Base-by-base conservation (phyloP, 495 filamentous ascomycete genomes). In the Daldinia loculata region DNA sequence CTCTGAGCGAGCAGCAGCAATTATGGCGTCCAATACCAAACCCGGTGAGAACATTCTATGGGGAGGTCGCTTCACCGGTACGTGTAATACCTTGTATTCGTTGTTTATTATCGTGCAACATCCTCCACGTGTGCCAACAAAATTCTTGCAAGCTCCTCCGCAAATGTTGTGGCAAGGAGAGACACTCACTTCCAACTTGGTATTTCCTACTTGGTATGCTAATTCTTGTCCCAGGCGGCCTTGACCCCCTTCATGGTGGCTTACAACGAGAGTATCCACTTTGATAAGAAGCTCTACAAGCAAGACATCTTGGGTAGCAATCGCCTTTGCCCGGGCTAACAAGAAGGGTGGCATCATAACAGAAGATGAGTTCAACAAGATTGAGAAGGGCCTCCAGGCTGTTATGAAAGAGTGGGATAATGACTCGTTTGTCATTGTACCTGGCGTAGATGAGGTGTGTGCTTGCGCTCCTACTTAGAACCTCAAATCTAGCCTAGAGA, bases 211-310 rank as follows among this genome's bases (percentile, higher is more conserved):
- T 12, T 2, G 1, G 17, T 57, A 39, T 43, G 27, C 60, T 45
- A 52, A 48, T 30, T 17, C 61, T 8, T 19, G 3, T 57, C 36
- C 36, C 29, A 87, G 91, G 92, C 83, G 88, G 90, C 74, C 89
- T 95, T 70, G 93, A 97, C 82, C 92, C 93, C 51, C 84, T 97
- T 97, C 52, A 97, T 97, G 93, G 88, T 90, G 56, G 82, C 89
- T 69, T 97, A 96, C 85, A 97, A 98, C 83, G 87, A 90, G 79
- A 91, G 89, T n/a, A 89, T 95, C 62, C 87, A 89, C 80, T 93
- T 91, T 80, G 95, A 97, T 82, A 90, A 90, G 70, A 85, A 87
- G 55, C 89, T 97, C 80, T 94, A 92, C 83, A 86, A 87, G 66
- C 88, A 96, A 78, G 91, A 97, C 72, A 91, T 94, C 68, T 84